Evolutionary conservation across 495 filamentous ascomycete genomes (phyloP), one percentile per base, ranked within the genome.

Genomic region (Talaromyces proteolyticus): DNA sequence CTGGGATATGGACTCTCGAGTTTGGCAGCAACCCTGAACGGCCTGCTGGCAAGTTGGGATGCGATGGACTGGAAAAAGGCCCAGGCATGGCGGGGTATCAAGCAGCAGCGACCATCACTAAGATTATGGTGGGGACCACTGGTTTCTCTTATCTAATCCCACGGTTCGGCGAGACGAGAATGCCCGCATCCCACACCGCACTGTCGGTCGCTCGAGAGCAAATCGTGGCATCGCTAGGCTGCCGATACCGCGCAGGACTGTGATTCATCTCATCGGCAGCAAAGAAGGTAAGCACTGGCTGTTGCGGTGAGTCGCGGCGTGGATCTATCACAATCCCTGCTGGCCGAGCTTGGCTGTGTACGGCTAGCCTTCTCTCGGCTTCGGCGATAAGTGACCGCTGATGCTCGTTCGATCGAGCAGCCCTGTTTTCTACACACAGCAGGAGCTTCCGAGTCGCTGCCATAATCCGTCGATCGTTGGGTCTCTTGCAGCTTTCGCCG

Each of bases 111-210:
- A 20, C 11, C 38, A 41, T 1, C 21, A 40, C 18, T 6, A 26
- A 21, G 7, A 23, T 19, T 25, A 18, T 24, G n/a, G 47, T 49
- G 47, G 47, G 40, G 47, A n/a, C 37, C 14, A 20, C 6, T 14
- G 10, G 36, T 23, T 41, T 49, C 47, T 41, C 47, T 49, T 49
- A 49, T 49, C 47, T 49, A 41, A 41, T 41, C 47, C 12, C 11
- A 16, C 21, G 10, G n/a, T 25, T 14, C 29, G 29, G 7, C 7
- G 29, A 7, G 29, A 36, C n/a, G n/a, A n/a, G 29, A 34, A 34
- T 34, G 29, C 29, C 8, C 29, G 29, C 8, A 34, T 34, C 14
- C 29, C 29, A 34, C 29, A 14, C 14, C 29, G 29, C 29, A 34
- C 17, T n/a, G n/a, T n/a, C n/a, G n/a, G n/a, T n/a, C n/a, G n/a